Evolutionary conservation across 2,329 filamentous ascomycete species (phyloP), one percentile per base, ranked within the genome.

Genomic region (Talaromyces sp.): DNA sequence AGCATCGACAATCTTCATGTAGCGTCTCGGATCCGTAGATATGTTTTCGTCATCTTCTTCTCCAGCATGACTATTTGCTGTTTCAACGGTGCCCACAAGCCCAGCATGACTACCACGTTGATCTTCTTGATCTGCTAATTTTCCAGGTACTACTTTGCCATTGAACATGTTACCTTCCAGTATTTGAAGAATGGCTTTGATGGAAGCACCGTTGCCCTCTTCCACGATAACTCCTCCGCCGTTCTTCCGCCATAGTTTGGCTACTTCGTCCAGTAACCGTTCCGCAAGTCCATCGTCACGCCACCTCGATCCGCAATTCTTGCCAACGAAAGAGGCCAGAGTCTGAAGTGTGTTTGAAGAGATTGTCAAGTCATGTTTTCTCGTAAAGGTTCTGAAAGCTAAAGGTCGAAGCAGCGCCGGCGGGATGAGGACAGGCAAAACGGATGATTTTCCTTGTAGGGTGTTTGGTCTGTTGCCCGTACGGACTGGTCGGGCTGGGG

Each of bases 261-360:
- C 93, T 8, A 93, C 87, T 77, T 98, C 95, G 72, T 99, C 95
- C 41, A 99, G 81, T 13, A 97, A 92, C 69, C 89, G 90, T 77
- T 99, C 96, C 2, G 93, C 95, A 37, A 97, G 82, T 0, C 96
- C 94, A 75, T 96, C 93, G 80, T 98, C 93, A 72, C 94, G 87
- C 95, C 95, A 99, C 88, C 89, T 92, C 65, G 93, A 93, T 39
- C 95, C 95, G 76, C 95, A 99, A 77, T 97, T 90, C 70, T 91
- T 89, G 11, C 95, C 96, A 62, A 99, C 90, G 76, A 99, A 99
- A 1, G 87, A 85, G 22, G 95, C 93, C 37, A 99, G 84, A 56
- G 91, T 87, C 76, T 94, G 89, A 5, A 99, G 82, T 0, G 95
- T 92, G 0, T 93, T 88, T 0, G 94, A 95, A 8, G 91, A 93